Conservation (phyloP, 1,284 basidiomycete genomes). For the Fomitiporia mediterranea region DNA sequence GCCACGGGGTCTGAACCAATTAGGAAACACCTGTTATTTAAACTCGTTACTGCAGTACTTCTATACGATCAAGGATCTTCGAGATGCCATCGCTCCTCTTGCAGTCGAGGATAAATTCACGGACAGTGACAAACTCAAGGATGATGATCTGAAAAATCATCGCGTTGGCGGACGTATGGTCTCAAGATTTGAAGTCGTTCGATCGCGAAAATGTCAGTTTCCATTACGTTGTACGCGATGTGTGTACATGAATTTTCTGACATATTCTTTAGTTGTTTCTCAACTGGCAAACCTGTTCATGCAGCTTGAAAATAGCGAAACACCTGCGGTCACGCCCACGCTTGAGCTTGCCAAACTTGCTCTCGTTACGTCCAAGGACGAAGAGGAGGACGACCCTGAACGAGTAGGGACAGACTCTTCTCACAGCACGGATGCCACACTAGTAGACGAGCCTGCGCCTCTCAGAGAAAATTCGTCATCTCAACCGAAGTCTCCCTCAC, state of each 20-base stretch:
- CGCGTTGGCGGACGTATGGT: constrained; percentile 85
- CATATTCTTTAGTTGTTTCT: constrained; percentile 55
- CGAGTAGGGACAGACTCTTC: constrained; percentile 72
- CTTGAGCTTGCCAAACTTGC: constrained; percentile 91
- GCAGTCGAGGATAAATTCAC: constrained; percentile 50
- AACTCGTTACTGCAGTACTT: constrained; percentile 91
- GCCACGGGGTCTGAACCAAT: constrained; percentile 85
- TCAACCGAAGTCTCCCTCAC: constrained; percentile 21
- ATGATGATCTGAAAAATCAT: constrained; percentile 75
- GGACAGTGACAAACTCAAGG: constrained; percentile 67
- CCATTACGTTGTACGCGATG: constrained; percentile 10
- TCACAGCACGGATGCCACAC: constrained; percentile 77
- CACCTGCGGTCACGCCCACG: constrained; percentile 73
- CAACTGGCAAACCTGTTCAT: constrained; percentile 78
- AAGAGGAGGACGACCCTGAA: constrained; percentile 78
- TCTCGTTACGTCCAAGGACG: constrained; percentile 84
- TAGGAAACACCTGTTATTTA: constrained; percentile 92
- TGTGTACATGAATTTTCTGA: constrained; percentile 21
- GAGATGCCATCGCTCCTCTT: constrained; percentile 68
- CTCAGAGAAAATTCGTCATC: constrained; percentile 17
- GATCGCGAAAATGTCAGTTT: constrained; percentile 77
- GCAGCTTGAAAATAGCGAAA: constrained; percentile 66
- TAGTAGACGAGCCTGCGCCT: constrained; percentile 62
- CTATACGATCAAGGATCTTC: constrained; percentile 87
- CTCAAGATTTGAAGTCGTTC: constrained; percentile 71